These are phyloP conservation scores for Lathyrus tuberosus DNA, from an alignment of 306 rosid species.

Conservation along the genomic window DNA sequence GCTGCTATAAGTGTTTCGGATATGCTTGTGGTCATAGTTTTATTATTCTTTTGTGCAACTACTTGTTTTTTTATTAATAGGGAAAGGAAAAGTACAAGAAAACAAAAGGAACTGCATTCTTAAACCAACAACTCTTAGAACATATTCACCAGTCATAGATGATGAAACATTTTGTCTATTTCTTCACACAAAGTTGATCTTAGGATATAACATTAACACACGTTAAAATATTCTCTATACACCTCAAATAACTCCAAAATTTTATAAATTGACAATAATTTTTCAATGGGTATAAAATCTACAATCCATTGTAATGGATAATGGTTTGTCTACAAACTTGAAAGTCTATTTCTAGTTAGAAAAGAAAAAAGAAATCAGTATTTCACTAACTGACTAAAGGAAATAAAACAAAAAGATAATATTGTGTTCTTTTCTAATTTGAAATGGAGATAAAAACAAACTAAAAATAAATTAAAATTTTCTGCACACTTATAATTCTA, in stretches of 20 bases:
- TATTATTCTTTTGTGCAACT: background rate
- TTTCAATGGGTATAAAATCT: no score
- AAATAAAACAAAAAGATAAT: background rate
- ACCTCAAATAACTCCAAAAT: background rate
- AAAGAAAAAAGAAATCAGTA: background rate
- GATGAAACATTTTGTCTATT: no score
- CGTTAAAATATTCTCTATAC: background rate
- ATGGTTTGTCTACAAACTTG: background rate
- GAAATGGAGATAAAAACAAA: slow-evolving; percentile 12
- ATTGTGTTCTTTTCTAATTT: background rate
- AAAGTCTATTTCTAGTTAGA: slow-evolving; percentile 7
- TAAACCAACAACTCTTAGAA: no score
- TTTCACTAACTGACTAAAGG: background rate
- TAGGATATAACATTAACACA: no score
- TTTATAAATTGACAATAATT: background rate
- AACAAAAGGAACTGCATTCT: no score
- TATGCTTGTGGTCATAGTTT: background rate
- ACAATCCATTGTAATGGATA: no score
- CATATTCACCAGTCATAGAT: no score
- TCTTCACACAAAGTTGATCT: no score
- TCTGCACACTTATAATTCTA: slow-evolving; percentile 20
- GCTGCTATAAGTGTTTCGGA: background rate
- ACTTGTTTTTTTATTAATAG: no score
- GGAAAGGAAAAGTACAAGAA: no score
- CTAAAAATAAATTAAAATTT: background rate